phyloP scores from a whole-genome alignment of 1,284 basidiomycete genomes.

The Filobasidium uniguttulatum region DNA sequence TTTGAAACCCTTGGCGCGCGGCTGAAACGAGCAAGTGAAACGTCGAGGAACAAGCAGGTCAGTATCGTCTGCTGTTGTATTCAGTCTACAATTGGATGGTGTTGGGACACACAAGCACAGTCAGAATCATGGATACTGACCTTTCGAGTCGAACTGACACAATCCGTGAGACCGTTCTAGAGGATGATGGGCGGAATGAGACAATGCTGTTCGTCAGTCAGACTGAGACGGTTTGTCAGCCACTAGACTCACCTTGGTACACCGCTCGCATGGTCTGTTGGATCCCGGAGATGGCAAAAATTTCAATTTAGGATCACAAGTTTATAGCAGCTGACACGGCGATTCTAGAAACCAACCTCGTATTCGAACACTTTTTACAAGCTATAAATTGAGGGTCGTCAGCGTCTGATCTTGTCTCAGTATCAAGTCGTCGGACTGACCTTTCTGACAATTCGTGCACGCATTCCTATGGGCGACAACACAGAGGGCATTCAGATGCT shows the following conservation, averaged over 20 bases:
- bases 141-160: not conserved
- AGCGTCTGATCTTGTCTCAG: not conserved
- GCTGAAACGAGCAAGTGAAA: not conserved
- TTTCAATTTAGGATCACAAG: too few species aligned
- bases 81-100: not conserved
- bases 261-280: not conserved
- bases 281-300: not conserved
- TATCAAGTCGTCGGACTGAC: too few species aligned
- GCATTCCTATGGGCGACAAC: not conserved
- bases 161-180: not conserved
- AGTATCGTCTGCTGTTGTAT: not conserved
- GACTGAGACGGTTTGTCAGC: not conserved
- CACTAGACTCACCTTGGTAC: not conserved
- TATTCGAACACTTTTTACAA: not conserved
- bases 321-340: too few species aligned
- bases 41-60: too few species aligned
- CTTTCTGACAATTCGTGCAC: conserved; percentile 1
- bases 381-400: not conserved
- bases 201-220: not conserved
- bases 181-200: too few species aligned
- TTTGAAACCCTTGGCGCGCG: not conserved
- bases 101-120: too few species aligned
- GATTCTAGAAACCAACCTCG: not conserved
- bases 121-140: not conserved
- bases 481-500: not conserved